Evolutionary conservation across 345 rosid genomes (phyloP).

Genomic region (Citrus sinensis): DVS_A1.0 CM039168.1:219501-220000

Average conservation of each 20-base stretch:
- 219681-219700: constrained; percentile 86
- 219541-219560: not conserved
- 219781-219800: constrained; percentile 80
- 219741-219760: constrained; percentile 85
- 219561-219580: not conserved
- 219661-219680: constrained; percentile 81
- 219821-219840: constrained; percentile 91
- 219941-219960: constrained; percentile 95
- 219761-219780: constrained; percentile 75
- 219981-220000: constrained; percentile 17
- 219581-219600: not conserved
- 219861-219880: constrained; percentile 94
- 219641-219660: constrained; percentile 39
- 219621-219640: not conserved
- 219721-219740: constrained; percentile 93
- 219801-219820: constrained; percentile 96
- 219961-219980: constrained; percentile 96
- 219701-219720: constrained; percentile 94
- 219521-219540: not conserved
- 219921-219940: constrained; percentile 89
- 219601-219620: not conserved
- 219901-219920: constrained; percentile 68
- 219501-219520: not conserved
- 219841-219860: constrained; percentile 96
- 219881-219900: constrained; percentile 80